These are phyloP conservation scores for Rhodotorula graminis DNA, from an alignment of 768 basidiomycete species.

Conservation along the genomic window DNA sequence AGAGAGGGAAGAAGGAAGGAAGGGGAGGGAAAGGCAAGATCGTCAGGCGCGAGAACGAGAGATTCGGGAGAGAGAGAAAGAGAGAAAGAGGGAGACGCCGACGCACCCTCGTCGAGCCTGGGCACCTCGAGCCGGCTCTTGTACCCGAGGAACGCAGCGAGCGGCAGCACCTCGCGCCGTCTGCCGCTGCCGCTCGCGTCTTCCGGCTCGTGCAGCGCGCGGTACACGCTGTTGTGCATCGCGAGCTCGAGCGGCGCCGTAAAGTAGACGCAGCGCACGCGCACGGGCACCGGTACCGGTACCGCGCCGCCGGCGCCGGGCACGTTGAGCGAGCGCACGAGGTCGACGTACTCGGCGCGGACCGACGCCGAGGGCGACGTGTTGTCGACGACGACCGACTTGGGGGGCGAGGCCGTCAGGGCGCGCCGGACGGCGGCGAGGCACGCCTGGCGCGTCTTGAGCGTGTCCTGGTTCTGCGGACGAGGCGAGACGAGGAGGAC, in stretches of 20 bases:
- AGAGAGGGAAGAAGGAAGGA: not conserved
- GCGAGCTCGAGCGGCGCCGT: constrained; percentile 71
- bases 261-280: constrained; percentile 66
- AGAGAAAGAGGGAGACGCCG: too few relatives aligned
- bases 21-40: not conserved
- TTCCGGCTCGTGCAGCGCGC: constrained; percentile 15
- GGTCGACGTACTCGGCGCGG: constrained; percentile 64
- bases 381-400: constrained; percentile 78
- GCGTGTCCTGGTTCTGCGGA: constrained; percentile 47
- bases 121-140: constrained; percentile 57
- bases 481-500: not conserved
- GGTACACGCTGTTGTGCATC: constrained; percentile 82
- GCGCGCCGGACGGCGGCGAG: constrained; percentile 60
- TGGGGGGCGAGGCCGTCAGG: constrained; percentile 53
- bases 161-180: constrained; percentile 25
- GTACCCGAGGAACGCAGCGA: constrained; percentile 45
- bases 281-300: too few relatives aligned
- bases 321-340: constrained; percentile 43
- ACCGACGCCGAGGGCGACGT: constrained; percentile 76
- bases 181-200: constrained; percentile 10
- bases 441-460: constrained; percentile 72
- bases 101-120: constrained; percentile 57
- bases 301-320: too few relatives aligned
- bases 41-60: too few relatives aligned
- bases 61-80: not conserved